Base-by-base conservation (phyloP, 371 early-diverging fungal genomes). In the Circinella minor region DNA sequence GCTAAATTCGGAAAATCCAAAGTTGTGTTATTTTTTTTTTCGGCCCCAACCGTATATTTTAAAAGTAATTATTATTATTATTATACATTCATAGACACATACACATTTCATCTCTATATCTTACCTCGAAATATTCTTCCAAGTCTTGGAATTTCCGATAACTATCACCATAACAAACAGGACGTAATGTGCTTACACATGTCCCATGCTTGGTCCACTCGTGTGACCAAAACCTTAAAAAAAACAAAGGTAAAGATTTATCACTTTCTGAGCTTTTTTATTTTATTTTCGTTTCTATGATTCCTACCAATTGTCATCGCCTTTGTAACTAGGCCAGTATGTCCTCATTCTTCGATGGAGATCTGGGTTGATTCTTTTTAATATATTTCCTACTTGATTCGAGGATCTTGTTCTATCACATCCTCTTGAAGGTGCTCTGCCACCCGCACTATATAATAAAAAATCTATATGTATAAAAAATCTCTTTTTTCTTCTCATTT, bases 171-270 rank as follows among this genome's bases (percentile, higher is more conserved):
- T 83, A 81, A 54, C 87, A 87, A 36, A 69, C 67, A 20, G 85
- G 82, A 66, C 77, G 71, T 5, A 87, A 55, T 0, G 85, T 87
- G 47, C 79, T 79, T 18, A 87, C 79, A 70, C 87, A 87, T 36
- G 84, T 87, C 36, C 87, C 87, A 67, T 87, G 87, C 37, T 84
- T 87, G 18, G 74, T 74, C 87, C 87, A 87, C 74, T 87, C 87
- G 72, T 87, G 84, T 57, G 81, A 80, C 84, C 84, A 81, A 48
- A 81, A 81, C 68, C 77, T 75, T 49, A 55, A 74, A 43, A 55
- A 15, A 48, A 14, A 27, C 27, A 27, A 2, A 27, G 27, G 27
- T 27, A 27, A 27, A 27, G 2, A 51, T 17, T 14, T 51, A 5
- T 17, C 15, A 6, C 14, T n/a, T 51, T 43, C 5, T 62, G 37